A percentile compares a stretch with the other conserved stretches of the same genome.
Conservation (phyloP, 495 filamentous ascomycete genomes). For the Oleoguttula mirabilis region DNA sequence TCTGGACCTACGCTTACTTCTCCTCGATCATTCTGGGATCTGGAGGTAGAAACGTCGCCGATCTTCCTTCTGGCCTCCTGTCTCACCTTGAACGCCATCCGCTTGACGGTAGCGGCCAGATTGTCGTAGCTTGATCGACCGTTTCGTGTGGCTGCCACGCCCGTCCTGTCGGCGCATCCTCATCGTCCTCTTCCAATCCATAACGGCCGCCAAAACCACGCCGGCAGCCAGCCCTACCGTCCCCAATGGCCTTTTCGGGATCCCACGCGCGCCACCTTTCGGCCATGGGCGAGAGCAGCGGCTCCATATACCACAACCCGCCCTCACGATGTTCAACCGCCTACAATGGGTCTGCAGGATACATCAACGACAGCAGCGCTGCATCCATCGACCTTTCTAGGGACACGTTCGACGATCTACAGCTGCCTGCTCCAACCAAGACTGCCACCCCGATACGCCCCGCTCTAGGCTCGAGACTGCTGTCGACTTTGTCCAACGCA, state of each 20-base stretch:
- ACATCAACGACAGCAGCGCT: conserved; percentile 9
- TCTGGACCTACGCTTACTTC: too few relatives aligned
- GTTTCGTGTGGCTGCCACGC: too few relatives aligned
- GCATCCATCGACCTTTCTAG: background rate
- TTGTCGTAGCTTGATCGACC: too few relatives aligned
- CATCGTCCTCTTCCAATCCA: background rate
- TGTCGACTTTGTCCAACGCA: conserved; percentile 14
- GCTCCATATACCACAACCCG: background rate
- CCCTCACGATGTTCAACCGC: conserved; percentile 5
- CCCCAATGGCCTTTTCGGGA: background rate
- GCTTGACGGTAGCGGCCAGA: too few relatives aligned
- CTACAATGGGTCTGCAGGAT: conserved; percentile 7
- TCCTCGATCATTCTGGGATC: too few relatives aligned
- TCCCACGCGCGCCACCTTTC: background rate
- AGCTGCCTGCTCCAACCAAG: conserved; percentile 1
- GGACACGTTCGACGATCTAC: background rate
- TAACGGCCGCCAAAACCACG: background rate
- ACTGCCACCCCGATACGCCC: conserved; percentile 4
- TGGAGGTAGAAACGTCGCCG: too few relatives aligned
- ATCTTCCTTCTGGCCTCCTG: too few relatives aligned
- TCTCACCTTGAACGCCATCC: too few relatives aligned
- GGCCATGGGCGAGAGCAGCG: background rate
- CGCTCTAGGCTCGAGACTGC: conserved; percentile 4
- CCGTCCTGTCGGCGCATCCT: background rate
- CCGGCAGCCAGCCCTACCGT: background rate